phyloP scores from a whole-genome alignment of 257 asterid species.

The Solanum bukasovii region DNA sequence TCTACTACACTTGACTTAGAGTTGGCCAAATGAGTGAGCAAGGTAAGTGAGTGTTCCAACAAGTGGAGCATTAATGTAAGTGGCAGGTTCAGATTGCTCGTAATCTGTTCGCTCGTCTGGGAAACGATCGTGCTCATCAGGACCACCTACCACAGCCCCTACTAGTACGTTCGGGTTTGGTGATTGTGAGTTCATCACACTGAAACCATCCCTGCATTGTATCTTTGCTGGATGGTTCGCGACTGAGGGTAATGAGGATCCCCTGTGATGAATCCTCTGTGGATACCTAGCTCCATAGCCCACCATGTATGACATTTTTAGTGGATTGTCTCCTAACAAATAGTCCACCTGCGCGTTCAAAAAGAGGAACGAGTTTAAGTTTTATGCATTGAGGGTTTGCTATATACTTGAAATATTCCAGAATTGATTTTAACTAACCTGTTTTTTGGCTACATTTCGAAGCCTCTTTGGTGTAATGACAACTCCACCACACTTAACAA shows the following conservation, averaged over 20 bases:
- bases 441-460: conserved; percentile 66
- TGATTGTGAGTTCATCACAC: conserved; percentile 38
- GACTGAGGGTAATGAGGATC: conserved; percentile 79
- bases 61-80: conserved; percentile 89
- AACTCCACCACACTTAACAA: conserved; percentile 71
- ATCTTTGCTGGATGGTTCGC: conserved; percentile 61
- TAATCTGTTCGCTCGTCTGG: conserved; percentile 82
- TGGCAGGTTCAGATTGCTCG: conserved; percentile 94
- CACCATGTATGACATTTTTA: conserved; percentile 88
- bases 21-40: conserved; percentile 94
- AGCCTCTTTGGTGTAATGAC: conserved; percentile 64
- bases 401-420: neutral
- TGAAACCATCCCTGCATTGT: conserved; percentile 66
- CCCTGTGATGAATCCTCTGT: conserved; percentile 82
- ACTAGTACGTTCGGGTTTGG: conserved; percentile 69
- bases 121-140: conserved; percentile 70
- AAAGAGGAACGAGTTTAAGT: neutral
- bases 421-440: conserved; percentile 16
- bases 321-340: conserved; percentile 78
- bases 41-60: conserved; percentile 81
- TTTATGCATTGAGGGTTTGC: neutral
- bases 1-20: conserved; percentile 15
- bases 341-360: conserved; percentile 59
- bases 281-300: conserved; percentile 88
- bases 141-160: conserved; percentile 94